Base-by-base conservation (phyloP, 1,284 basidiomycete genomes). In the Cystobasidiaceae sp. region DNA sequence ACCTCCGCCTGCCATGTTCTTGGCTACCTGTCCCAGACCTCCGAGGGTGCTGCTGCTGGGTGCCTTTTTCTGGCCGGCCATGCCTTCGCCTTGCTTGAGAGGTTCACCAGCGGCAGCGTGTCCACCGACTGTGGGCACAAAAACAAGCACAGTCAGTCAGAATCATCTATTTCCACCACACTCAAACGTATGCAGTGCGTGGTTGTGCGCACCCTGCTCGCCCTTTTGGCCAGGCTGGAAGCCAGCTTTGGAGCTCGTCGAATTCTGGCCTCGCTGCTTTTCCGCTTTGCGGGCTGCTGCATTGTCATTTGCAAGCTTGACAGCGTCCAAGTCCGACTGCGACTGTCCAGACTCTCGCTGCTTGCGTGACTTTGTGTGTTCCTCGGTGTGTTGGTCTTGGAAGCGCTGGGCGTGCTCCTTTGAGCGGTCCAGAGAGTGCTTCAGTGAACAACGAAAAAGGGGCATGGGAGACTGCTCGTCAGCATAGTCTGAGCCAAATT, bases 171-270 rank as follows among this genome's bases (percentile, higher is more conserved):
- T 9, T 2, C 2, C 2, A 23, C 19, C 32, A n/a, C n/a, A n/a
- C n/a, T n/a, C n/a, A n/a, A n/a, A n/a, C n/a, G n/a, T n/a, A n/a
- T n/a, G n/a, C n/a, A n/a, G n/a, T n/a, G n/a, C n/a, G n/a, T n/a
- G n/a, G 17, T 30, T 11, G 13, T 6, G 27, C 49, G 45, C 19
- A 51, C 39, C 61, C 41, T 56, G 61, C 23, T 64, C 61, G 25
- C 61, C 61, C 44, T 51, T 52, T 19, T 55, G 51, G 2, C 61
- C 61, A 37, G 61, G 61, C 19, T 64, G 50, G 45, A 27, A 64
- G 13, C 48, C 50, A 21, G 52, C 50, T 37, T 52, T 37, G 21
- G 54, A 41, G 9, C n/a, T 21, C 32, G 61, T 54, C 9, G 41
- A 19, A 19, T 55, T 46, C 8, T 37, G 21, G 2, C 56, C 45